phyloP scores from a whole-genome alignment of 2,329 filamentous ascomycete species.

The Hymenoscyphus fructigenus region DNA sequence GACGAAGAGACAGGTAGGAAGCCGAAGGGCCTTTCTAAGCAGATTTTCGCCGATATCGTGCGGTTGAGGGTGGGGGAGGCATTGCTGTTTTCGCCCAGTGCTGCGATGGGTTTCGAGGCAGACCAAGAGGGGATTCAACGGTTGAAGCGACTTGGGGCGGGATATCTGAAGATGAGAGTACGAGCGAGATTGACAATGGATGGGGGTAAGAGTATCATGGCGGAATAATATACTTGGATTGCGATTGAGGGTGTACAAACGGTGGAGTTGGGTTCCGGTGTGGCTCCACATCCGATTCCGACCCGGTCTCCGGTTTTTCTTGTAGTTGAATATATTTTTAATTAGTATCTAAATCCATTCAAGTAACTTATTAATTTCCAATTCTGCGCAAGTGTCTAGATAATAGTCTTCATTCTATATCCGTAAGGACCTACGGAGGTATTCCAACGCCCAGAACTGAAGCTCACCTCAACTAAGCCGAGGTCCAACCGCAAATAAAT shows the following conservation, averaged over 20 bases:
- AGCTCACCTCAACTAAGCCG: too few relatives aligned
- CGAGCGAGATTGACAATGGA: constrained; percentile 44
- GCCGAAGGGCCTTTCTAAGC: constrained; percentile 25
- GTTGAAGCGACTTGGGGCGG: constrained; percentile 31
- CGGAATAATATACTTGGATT: constrained; percentile 14
- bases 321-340: too few relatives aligned
- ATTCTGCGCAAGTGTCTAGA: too few relatives aligned
- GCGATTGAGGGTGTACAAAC: background rate
- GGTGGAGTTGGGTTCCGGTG: background rate
- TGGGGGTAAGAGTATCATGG: constrained; percentile 44
- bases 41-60: constrained; percentile 47
- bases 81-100: constrained; percentile 48
- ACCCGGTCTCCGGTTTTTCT: too few relatives aligned
- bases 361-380: too few relatives aligned
- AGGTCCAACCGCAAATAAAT: too few relatives aligned
- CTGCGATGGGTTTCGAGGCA: constrained; percentile 37
- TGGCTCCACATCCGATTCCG: too few relatives aligned
- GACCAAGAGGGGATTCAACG: background rate
- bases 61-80: constrained; percentile 48
- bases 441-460: background rate
- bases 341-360: too few relatives aligned
- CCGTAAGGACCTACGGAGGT: too few relatives aligned
- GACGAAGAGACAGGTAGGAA: constrained; percentile 27
- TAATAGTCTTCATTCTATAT: too few relatives aligned
- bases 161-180: constrained; percentile 41